Percentiles rank a stretch among this genome's conserved stretches.
phyloP scores from a whole-genome alignment of 352 stramenopile genomes.

The Elongisporangium senticosum region DNA sequence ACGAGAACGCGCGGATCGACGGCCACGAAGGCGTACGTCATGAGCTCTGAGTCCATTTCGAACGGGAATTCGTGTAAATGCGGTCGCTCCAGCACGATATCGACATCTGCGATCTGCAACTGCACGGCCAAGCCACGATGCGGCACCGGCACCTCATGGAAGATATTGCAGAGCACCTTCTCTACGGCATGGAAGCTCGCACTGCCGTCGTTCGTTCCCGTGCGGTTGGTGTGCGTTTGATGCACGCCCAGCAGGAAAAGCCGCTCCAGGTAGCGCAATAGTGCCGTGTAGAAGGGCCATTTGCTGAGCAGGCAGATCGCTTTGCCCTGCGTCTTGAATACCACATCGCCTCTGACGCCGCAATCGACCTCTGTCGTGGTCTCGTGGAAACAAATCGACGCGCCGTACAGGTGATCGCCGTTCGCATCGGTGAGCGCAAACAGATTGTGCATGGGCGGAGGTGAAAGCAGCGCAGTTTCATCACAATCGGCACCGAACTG shows the following conservation, averaged over 20 bases:
- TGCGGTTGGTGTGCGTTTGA: conserved; percentile 13
- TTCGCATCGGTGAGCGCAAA: conserved; percentile 41
- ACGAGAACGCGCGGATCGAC: conserved; percentile 29
- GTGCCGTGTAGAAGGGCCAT: conserved; percentile 33
- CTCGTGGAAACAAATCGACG: conserved; percentile 47
- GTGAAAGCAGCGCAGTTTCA: conserved; percentile 18
- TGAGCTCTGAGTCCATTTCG: conserved; percentile 41
- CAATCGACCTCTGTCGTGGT: conserved; percentile 6
- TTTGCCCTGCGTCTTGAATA: conserved; percentile 22
- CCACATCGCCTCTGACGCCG: not conserved
- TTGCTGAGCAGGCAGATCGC: conserved; percentile 41
- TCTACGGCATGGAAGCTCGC: conserved; percentile 20
- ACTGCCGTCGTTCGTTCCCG: not conserved
- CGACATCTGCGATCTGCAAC: conserved; percentile 20
- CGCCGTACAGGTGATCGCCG: conserved; percentile 39
- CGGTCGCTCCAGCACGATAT: conserved; percentile 29
- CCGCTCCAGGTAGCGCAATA: conserved; percentile 49
- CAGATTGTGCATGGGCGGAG: conserved; percentile 38
- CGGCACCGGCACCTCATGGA: conserved; percentile 43
- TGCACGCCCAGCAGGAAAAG: conserved; percentile 36
- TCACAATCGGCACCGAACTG: conserved; percentile 28
- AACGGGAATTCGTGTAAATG: conserved; percentile 36
- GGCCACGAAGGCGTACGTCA: conserved; percentile 42
- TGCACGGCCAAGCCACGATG: conserved; percentile 30
- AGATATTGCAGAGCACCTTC: conserved; percentile 37